Percentiles rank a stretch among this genome's conserved stretches.
Evolutionary conservation across 148 eudicot genomes (phyloP).

Genomic region (Rhododendron kiyosumense): DNA sequence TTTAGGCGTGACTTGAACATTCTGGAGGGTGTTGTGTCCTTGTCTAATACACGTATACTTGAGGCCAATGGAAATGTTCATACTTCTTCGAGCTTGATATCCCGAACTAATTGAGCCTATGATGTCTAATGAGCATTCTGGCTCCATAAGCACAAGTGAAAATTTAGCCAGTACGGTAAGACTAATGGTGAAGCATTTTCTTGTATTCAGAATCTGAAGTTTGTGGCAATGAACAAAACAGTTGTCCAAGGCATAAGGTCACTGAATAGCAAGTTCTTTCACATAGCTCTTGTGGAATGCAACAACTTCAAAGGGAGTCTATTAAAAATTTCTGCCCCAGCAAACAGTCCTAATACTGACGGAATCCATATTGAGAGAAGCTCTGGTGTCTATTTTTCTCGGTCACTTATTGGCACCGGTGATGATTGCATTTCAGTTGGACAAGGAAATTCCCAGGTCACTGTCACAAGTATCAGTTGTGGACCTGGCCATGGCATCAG

Average conservation of each 20-base stretch:
- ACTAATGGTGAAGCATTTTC: slow-evolving; percentile 2
- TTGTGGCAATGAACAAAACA: slow-evolving; percentile 46
- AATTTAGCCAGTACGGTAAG: background rate
- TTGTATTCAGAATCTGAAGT: slow-evolving; percentile 40
- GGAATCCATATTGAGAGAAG: slow-evolving; percentile 49
- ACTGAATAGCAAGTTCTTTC: slow-evolving; percentile 53
- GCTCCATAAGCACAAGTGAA: background rate
- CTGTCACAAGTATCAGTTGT: slow-evolving; percentile 39
- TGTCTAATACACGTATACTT: background rate
- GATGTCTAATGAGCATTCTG: background rate
- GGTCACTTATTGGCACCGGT: slow-evolving; percentile 42
- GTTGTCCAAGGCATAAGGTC: slow-evolving; percentile 31
- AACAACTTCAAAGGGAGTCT: slow-evolving; percentile 26
- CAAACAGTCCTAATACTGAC: slow-evolving; percentile 53
- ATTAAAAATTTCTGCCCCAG: slow-evolving; percentile 36
- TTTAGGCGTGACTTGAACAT: background rate
- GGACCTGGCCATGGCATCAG: slow-evolving; percentile 65
- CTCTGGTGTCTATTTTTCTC: slow-evolving; percentile 27
- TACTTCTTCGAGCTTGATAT: background rate
- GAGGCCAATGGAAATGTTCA: background rate
- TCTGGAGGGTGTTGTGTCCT: no score
- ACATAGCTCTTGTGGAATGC: slow-evolving; percentile 41
- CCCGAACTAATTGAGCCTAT: background rate
- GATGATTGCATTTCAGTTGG: slow-evolving; percentile 63
- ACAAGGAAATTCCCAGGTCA: slow-evolving; percentile 38